Evolutionary conservation across 164 flowering plant genomes (phyloP).

Genomic region (Berberis vulgaris): DNA sequence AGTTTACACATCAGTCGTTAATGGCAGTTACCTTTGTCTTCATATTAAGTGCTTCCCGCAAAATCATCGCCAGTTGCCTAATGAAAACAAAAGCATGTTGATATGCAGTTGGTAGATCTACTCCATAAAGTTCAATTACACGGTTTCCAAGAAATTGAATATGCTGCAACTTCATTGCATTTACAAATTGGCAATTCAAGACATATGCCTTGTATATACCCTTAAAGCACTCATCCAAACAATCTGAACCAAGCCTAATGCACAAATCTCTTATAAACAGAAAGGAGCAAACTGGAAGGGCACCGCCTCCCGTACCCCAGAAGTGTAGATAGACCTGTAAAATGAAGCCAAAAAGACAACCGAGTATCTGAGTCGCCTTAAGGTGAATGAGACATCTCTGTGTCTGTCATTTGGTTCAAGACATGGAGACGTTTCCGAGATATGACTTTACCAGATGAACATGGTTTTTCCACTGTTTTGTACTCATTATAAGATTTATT

Average conservation of each 20-base stretch:
- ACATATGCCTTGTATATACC: conserved; percentile 94
- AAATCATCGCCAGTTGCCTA: conserved; percentile 77
- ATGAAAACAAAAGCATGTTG: conserved; percentile 90
- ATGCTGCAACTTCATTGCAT: conserved; percentile 70
- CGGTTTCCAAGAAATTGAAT: conserved; percentile 80
- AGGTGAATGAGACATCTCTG: conserved; percentile 75
- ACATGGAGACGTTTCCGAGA: conserved; percentile 85
- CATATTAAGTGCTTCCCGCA: conserved; percentile 59
- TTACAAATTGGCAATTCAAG: conserved; percentile 64
- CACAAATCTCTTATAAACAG: conserved; percentile 79
- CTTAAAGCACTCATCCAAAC: conserved; percentile 72
- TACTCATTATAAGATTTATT: conserved; percentile 33
- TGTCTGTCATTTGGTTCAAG: conserved; percentile 92
- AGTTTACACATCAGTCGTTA: too few relatives aligned
- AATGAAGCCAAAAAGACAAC: conserved; percentile 74
- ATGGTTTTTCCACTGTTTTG: conserved; percentile 67
- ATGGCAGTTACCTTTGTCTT: conserved; percentile 53
- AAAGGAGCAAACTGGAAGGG: conserved; percentile 75
- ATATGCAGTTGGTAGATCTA: conserved; percentile 72
- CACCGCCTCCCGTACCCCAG: conserved; percentile 94
- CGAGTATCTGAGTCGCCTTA: conserved; percentile 66
- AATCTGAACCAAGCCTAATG: conserved; percentile 78
- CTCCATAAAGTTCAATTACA: conserved; percentile 62
- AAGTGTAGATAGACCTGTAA: conserved; percentile 80
- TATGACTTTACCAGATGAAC: conserved; percentile 75